Evolutionary conservation across 2,329 filamentous ascomycete species (phyloP).

Genomic region (Elsinoe perseae): DNA sequence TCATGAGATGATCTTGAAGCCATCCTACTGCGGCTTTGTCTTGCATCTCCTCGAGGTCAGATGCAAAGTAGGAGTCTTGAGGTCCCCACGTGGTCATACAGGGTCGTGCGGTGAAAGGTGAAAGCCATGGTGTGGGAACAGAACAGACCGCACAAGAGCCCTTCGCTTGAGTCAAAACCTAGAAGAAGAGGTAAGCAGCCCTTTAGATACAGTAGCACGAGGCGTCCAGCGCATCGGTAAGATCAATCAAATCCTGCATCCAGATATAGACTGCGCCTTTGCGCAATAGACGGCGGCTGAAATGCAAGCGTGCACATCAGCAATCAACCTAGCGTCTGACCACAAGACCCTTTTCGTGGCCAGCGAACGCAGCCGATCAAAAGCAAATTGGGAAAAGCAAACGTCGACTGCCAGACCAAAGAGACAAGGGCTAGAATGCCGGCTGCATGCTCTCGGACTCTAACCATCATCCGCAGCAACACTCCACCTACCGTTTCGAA

Average conservation of each 20-base stretch:
- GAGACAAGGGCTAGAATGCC: too few species aligned
- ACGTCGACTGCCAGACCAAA: not conserved
- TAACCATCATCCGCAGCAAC: not conserved
- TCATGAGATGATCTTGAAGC: too few species aligned
- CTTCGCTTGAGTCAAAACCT: not conserved
- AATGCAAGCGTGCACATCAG: constrained; percentile 2
- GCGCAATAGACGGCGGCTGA: not conserved
- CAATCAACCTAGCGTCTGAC: not conserved
- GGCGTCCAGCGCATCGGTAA: not conserved
- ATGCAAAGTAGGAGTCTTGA: too few species aligned
- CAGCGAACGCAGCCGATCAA: not conserved
- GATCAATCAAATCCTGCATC: not conserved
- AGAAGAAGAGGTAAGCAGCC: not conserved
- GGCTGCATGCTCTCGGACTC: too few species aligned
- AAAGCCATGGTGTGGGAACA: too few species aligned
- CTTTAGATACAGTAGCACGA: not conserved
- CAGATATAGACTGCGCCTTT: not conserved
- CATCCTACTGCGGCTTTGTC: too few species aligned
- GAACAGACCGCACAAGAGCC: too few species aligned
- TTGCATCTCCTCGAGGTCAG: too few species aligned
- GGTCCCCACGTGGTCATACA: too few species aligned
- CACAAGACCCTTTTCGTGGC: not conserved
- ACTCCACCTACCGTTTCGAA: not conserved
- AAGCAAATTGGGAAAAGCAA: not conserved
- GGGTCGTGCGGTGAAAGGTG: too few species aligned